Base-by-base conservation (phyloP, 805 yeast species). In the Wickerhamiella allomyrinae region DNA sequence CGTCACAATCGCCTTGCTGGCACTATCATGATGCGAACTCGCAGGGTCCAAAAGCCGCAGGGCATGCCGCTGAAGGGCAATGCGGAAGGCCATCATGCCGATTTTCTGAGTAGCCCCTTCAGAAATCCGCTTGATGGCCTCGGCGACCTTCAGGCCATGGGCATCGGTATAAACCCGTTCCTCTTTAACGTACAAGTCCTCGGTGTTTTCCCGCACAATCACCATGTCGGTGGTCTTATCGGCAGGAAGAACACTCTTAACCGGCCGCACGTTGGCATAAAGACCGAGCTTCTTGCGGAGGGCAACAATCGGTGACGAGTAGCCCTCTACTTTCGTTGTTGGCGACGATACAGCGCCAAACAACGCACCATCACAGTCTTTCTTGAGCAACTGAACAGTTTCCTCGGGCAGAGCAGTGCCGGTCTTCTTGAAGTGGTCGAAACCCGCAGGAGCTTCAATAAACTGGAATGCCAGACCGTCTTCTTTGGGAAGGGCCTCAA, bases 231-330 rank as follows among this genome's bases (percentile, higher is more conserved):
- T 94, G 29, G 93, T 87, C 64, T 85, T 77, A 51, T 84, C 87
- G 42, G 76, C 70, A 41, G 87, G 89, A 33, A 74, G 78, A 31
- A 87, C 96, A 40, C 91, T 79, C 67, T 91, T 91, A 53, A 91
- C 97, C 3, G 98, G 98, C 62, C 98, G 81, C 40, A 91, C 95
- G 55, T 91, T 91, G 54, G 98, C 98, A 61, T 82, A 91, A 41
- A 91, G 70, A 7, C 95, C 96, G 64, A 91, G 59, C 64, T 82
- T 83, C 74, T 89, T 91, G 69, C 98, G 80, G 58, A 91, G 71
- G n/a, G 97, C 97, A 42, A 91, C 98, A 62, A 91, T 89, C 53
- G 98, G 98, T 23, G 97, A 89, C 15, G 96, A 87, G 69, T 91
- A 91, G 41, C 98, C 98, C 37, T 73, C 91, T 37, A 91, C 97